Evolutionary conservation across 108 stramenopile genomes (phyloP), one percentile per base, ranked within the genome.

Genomic region (Cyclotella atomus): DNA sequence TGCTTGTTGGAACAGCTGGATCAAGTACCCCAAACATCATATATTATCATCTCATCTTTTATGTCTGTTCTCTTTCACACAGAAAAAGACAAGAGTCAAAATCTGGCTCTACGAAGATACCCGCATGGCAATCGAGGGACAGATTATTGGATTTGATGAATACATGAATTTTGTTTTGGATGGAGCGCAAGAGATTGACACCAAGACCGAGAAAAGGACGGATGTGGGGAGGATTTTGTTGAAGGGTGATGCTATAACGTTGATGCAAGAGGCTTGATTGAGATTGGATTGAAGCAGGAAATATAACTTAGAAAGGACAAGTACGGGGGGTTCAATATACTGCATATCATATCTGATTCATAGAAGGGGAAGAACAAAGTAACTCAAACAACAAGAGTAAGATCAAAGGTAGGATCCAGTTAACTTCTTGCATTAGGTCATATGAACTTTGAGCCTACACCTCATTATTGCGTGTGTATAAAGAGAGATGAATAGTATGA

Each of bases 51-150:
- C 41, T 27, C 21, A n/a, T n/a, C n/a, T n/a, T n/a, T 76, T 27
- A 59, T 33, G 33, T 33, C 68, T 49, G 33, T 20, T 54, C 56
- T 68, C 33, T 32, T 60, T 21, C 43, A 19, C n/a, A 57, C 68
- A 95, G 85, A 85, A 89, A 85, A 96, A 96, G 84, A 92, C 87
- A 45, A 76, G 97, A 34, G 94, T 99, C 12, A 88, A 94, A 70
- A 88, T 99, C 59, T 99, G 99, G 98, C 75, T 99, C 5, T 99
- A 97, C 80, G 99, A 98, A 84, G 96, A 99, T 82, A 94, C 97
- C 3, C 85, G 86, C 56, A 95, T 94, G 90, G 77, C 94, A 59
- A 94, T 99, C 55, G 99, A 99, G 79, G 99, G 98, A 17, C 95
- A 95, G 57, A 98, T 99, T 65, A 95, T 98, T 79, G 96, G 93